Evolutionary conservation across 1,139 yeast species (phyloP).

Genomic region (Meyerozyma sp.): DNA sequence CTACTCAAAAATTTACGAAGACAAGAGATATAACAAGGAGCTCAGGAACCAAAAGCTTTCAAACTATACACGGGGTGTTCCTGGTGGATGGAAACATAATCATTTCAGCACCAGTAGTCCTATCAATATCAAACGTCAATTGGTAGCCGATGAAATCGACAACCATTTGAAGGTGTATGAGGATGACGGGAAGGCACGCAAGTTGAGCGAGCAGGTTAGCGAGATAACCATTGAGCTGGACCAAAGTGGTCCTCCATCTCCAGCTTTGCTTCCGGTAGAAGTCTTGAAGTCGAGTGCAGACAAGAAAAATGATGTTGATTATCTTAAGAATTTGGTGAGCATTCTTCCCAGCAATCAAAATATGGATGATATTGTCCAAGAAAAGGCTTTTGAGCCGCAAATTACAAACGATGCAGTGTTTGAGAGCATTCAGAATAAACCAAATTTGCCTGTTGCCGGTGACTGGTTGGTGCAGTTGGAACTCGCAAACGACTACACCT

Average conservation of each 20-base stretch:
- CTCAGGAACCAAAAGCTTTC: constrained; percentile 31
- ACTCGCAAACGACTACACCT: constrained; percentile 49
- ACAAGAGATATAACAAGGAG: constrained; percentile 24
- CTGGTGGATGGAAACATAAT: constrained; percentile 22
- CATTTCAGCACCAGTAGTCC: constrained; percentile 10
- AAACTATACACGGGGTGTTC: constrained; percentile 25
- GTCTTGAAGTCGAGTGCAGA: constrained; percentile 8
- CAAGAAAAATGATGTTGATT: constrained; percentile 19
- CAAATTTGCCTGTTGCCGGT: constrained; percentile 44
- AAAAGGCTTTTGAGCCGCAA: constrained; percentile 69
- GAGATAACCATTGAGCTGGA: constrained; percentile 24
- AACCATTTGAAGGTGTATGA: constrained; percentile 18
- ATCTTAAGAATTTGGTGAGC: constrained; percentile 31
- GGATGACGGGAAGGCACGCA: constrained; percentile 12
- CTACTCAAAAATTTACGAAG: constrained; percentile 25
- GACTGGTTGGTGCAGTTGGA: constrained; percentile 64
- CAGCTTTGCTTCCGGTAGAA: constrained; percentile 7
- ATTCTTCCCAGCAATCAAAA: constrained; percentile 26
- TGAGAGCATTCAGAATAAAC: constrained; percentile 24
- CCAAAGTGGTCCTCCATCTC: not conserved
- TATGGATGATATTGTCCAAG: constrained; percentile 43
- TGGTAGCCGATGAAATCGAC: constrained; percentile 26
- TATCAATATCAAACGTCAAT: constrained; percentile 16
- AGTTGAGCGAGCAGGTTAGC: constrained; percentile 21
- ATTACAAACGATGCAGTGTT: constrained; percentile 27